Base-by-base conservation (phyloP, 805 yeast species). In the Cyberlindnera maritima region DNA sequence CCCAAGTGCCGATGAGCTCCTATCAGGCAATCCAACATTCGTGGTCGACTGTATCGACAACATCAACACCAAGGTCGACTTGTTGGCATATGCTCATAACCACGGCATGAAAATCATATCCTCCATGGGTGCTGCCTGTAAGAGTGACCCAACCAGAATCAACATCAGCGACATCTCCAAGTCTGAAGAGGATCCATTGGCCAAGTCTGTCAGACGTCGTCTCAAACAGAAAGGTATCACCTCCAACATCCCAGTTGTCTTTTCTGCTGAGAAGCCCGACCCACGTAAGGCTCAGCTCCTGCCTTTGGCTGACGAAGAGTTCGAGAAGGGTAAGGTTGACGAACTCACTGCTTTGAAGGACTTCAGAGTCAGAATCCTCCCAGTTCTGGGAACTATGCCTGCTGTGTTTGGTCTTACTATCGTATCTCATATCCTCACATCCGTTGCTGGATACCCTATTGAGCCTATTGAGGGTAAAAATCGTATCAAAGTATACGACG, bases 51-150 rank as follows among this genome's bases (percentile, higher is more conserved):
- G 98, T 69, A 94, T 94, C 56, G 99, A 94, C 67, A 94, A 94
- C 63, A 85, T 94, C 49, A 96, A 92, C 58, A 91, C 98, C n/a
- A 94, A 94, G 61, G 95, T 91, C 23, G 99, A 94, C 59, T 70
- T 94, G 43, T 70, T 94, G 54, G 82, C 83, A 28, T 91, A 75
- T 66, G 84, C 96, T 55, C 70, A 82, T 61, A 72, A 74, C 15
- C 68, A 80, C 37, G 65, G 74, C 2, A 62, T 92, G 29, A 79
- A 78, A n/a, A 85, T 90, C 28, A 77, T 94, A 34, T 83, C 96
- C 4, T 87, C 97, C 1, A 95, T 95, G 81, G 99, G 99, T 23
- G 98, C 99, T 1, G 96, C 97, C 4, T 85, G 96, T 57, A 94
- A 94, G 65, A 85, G 96, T 43, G 99, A 94, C 63, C 95, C 98